Conservation (phyloP, 176 grass and related monocot species). For the Paspalum notatum region DNA sequence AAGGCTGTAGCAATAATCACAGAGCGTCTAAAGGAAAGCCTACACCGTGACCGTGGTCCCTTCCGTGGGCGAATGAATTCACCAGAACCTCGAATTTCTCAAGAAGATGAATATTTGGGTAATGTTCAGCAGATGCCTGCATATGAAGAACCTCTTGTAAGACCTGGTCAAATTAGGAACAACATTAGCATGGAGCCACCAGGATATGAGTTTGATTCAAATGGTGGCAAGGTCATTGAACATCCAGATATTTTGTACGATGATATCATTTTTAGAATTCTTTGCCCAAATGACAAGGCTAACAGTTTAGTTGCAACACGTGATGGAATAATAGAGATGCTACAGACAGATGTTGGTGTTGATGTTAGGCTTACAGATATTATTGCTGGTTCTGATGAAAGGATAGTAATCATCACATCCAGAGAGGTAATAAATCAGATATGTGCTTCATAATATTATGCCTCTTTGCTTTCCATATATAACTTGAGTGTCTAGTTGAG, state of each 20-base stretch:
- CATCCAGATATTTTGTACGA: constrained; percentile 59
- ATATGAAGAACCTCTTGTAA: constrained; percentile 61
- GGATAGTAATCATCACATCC: constrained; percentile 74
- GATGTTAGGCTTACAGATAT: constrained; percentile 80
- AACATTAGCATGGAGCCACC: constrained; percentile 64
- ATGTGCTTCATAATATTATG: constrained; percentile 10
- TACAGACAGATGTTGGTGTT: constrained; percentile 83
- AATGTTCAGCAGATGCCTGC: constrained; percentile 53
- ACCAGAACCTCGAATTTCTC: constrained; percentile 65
- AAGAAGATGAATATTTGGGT: constrained; percentile 63
- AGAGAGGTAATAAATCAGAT: constrained; percentile 80
- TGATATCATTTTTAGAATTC: constrained; percentile 89
- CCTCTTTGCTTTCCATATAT: background rate
- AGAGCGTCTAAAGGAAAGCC: constrained; percentile 90
- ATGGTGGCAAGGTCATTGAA: constrained; percentile 63
- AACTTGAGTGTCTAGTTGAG: background rate
- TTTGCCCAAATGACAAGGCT: constrained; percentile 89
- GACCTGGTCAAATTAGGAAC: constrained; percentile 60
- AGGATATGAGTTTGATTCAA: constrained; percentile 79
- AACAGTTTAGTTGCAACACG: constrained; percentile 56
- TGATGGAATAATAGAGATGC: constrained; percentile 82
- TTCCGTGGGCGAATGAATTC: constrained; percentile 74
- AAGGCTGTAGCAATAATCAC: constrained; percentile 79
- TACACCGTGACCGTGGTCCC: constrained; percentile 89
- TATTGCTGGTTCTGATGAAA: constrained; percentile 78